These are phyloP conservation scores for Leishmania gerbilli DNA, from an alignment of 208 protist species.

Conservation along the genomic window DNA sequence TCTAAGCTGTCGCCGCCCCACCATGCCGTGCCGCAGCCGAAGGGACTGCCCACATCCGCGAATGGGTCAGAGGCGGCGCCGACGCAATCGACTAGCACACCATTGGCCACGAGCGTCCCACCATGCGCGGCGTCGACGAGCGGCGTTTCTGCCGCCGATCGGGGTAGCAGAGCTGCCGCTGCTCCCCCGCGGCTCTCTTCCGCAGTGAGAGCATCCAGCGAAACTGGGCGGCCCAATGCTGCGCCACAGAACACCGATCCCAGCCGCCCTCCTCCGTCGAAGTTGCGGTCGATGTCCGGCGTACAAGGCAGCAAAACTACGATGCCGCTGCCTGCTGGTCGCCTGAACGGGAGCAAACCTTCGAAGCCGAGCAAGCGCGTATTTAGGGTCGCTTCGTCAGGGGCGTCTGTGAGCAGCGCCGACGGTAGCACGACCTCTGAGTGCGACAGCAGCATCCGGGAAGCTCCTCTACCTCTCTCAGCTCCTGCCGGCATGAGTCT, in stretches of 20 bases:
- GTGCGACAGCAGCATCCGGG: not conserved
- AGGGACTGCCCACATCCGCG: not conserved
- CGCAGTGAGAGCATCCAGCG: not conserved
- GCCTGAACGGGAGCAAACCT: not conserved
- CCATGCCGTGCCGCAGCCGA: not conserved
- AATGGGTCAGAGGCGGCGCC: not conserved
- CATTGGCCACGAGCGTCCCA: not conserved
- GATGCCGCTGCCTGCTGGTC: too few species aligned
- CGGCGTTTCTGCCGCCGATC: not conserved
- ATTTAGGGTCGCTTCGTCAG: not conserved
- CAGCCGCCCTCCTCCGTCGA: not conserved
- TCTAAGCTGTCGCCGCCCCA: not conserved
- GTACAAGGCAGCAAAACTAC: too few species aligned
- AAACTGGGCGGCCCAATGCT: not conserved
- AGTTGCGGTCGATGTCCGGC: not conserved
- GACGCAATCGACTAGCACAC: not conserved
- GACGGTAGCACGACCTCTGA: not conserved
- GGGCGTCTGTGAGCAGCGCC: conserved; percentile 5
- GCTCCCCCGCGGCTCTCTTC: not conserved
- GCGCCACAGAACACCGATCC: not conserved
- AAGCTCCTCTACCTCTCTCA: not conserved
- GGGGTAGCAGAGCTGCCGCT: not conserved
- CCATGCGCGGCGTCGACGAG: not conserved
- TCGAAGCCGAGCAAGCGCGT: not conserved
- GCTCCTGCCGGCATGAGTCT: conserved; percentile 6